Evolutionary conservation across 768 basidiomycete genomes (phyloP).

Genomic region (Podaxis sp.): DNA sequence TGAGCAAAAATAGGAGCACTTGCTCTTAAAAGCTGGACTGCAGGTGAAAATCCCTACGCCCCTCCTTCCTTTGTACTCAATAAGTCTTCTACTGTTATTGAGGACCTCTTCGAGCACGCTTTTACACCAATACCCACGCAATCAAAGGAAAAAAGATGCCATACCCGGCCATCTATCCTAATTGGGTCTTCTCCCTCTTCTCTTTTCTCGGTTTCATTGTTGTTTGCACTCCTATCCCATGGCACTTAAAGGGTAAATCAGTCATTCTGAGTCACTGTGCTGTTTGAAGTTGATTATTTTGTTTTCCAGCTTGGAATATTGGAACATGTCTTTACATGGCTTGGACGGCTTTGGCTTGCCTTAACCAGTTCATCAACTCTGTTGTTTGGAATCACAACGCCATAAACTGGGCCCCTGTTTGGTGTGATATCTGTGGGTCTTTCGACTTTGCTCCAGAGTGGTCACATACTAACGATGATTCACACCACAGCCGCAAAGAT

Average conservation of each 20-base stretch:
- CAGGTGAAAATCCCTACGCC: slow-evolving; percentile 16
- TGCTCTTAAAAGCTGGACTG: slow-evolving; percentile 34
- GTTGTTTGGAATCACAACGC: slow-evolving; percentile 66
- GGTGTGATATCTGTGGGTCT: slow-evolving; percentile 62
- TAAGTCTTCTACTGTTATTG: slow-evolving; percentile 16
- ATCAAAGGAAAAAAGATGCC: background rate
- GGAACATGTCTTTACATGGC: slow-evolving; percentile 73
- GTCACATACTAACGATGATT: background rate
- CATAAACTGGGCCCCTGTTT: slow-evolving; percentile 52
- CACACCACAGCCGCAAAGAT: slow-evolving; percentile 39
- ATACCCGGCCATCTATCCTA: slow-evolving; percentile 30
- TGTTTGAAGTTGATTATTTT: slow-evolving; percentile 18
- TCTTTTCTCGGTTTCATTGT: slow-evolving; percentile 57
- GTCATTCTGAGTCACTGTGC: background rate
- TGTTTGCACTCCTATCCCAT: slow-evolving; percentile 57
- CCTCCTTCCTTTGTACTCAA: slow-evolving; percentile 23
- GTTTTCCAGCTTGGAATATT: slow-evolving; percentile 43
- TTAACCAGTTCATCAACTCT: slow-evolving; percentile 63
- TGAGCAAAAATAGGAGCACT: slow-evolving; percentile 28
- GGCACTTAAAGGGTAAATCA: slow-evolving; percentile 60
- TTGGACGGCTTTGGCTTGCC: slow-evolving; percentile 60
- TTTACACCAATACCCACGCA: background rate
- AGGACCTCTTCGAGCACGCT: slow-evolving; percentile 16
- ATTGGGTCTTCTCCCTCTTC: slow-evolving; percentile 44
- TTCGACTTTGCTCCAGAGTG: background rate